Evolutionary conservation across 441 rosid species (phyloP), one percentile per base, ranked within the genome.

Genomic region (Erodium texanum): DNA sequence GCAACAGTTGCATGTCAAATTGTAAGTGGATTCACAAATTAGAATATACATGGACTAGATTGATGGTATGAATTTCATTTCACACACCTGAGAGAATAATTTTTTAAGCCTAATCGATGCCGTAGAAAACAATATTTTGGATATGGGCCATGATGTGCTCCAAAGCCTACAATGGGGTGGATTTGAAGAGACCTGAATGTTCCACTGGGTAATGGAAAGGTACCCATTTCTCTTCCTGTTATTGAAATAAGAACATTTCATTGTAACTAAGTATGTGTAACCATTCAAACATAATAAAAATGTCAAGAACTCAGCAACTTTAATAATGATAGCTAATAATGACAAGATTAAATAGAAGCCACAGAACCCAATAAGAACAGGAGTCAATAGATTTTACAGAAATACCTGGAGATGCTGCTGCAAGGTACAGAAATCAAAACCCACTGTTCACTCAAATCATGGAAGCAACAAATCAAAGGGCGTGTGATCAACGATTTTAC

Each of bases 1-100:
- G 79, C 71, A 81, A 75, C 61, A 61, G 29, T 62, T 20, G 2
- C 9, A 34, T 12, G 15, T 52, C 52, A 66, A 38, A 19, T 12
- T 36, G 15, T 9, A 66, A 24, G 38, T 29, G 36, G 36, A 32
- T 32, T 16, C 9, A 11, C 23, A 54, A 54, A 20, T 29, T 29
- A 19, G 12, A 7, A 3, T 10, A 7, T 38, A 38, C 45, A 38
- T 7, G 45, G 2, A 7, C 8, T 1, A 38, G 45, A 7, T 7
- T 29, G 23, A 0, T 36, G n/a, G 27, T 0, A 65, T n/a, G 52
- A 36, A n/a, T 36, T 36, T 2, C 9, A n/a, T 36, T 36, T 2
- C 9, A 12, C 27, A 23, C 54, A 34, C 52, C 52, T 66, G 54
- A 22, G 50, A 36, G n/a, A 38, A 38, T 56, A 14, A 66, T 41